Conservation (phyloP, 805 yeast genomes). For the Candida hispaniensis region DNA sequence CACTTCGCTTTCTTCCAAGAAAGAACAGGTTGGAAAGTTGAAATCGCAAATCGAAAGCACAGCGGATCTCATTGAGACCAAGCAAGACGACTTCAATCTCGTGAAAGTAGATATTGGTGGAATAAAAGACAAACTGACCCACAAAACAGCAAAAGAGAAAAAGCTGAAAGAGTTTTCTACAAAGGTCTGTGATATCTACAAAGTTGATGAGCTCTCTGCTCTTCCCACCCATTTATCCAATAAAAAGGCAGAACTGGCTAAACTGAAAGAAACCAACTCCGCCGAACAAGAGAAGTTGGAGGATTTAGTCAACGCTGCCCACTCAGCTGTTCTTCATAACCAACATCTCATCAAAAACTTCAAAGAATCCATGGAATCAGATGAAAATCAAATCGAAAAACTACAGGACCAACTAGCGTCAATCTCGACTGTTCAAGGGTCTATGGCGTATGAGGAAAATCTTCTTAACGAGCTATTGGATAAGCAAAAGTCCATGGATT, state of each 20-base stretch:
- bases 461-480: constrained; percentile 2
- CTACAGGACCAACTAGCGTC: constrained; percentile 8
- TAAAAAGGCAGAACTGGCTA: too few relatives aligned
- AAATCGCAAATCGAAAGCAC: constrained; percentile 22
- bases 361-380: neutral
- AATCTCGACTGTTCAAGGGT: constrained; percentile 7
- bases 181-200: constrained; percentile 5
- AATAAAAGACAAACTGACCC: constrained; percentile 34
- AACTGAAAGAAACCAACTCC: constrained; percentile 71
- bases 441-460: constrained; percentile 8
- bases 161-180: constrained; percentile 18
- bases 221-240: too few relatives aligned
- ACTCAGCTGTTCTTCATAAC: too few relatives aligned
- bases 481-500: constrained; percentile 1
- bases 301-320: too few relatives aligned
- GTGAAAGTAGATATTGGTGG: constrained; percentile 46
- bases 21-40: constrained; percentile 22
- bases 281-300: constrained; percentile 82
- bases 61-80: constrained; percentile 24
- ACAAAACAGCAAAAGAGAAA: constrained; percentile 17
- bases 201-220: constrained; percentile 1
- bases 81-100: constrained; percentile 30
- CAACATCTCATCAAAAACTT: constrained; percentile 1
- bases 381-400: constrained; percentile 2
- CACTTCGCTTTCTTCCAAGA: neutral